Percentiles rank a stretch among this genome's conserved stretches.
Evolutionary conservation across 768 basidiomycete genomes (phyloP).

Genomic region (Cubamyces lactineus): DNA sequence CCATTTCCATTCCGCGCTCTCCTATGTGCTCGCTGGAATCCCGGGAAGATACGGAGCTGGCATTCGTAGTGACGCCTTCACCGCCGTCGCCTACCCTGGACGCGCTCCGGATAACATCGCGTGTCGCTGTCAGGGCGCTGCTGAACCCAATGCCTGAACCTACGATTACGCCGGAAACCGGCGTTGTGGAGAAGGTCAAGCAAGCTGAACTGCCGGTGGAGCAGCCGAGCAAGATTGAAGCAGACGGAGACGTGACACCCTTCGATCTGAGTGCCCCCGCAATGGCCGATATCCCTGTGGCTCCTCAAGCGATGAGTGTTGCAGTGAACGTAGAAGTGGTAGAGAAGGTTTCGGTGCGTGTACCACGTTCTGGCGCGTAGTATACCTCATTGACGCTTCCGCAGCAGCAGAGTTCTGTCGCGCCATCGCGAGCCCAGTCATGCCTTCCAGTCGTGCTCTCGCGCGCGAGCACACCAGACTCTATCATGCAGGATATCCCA

Average conservation of each 20-base stretch:
- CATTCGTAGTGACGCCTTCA: slow-evolving; percentile 8
- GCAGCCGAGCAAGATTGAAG: not conserved
- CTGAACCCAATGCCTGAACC: slow-evolving; percentile 24
- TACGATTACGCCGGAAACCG: too few species aligned
- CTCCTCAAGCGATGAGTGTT: not conserved
- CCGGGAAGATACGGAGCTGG: not conserved
- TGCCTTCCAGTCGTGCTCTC: not conserved
- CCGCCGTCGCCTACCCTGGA: slow-evolving; percentile 21
- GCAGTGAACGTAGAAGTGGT: not conserved
- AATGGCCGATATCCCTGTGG: not conserved
- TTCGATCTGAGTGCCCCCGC: not conserved
- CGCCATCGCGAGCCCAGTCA: not conserved
- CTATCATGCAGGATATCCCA: not conserved
- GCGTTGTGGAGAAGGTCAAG: not conserved
- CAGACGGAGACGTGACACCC: slow-evolving; percentile 13
- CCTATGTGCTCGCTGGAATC: not conserved
- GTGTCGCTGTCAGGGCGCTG: slow-evolving; percentile 19
- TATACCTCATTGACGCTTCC: not conserved
- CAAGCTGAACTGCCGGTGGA: not conserved
- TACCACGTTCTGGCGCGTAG: not conserved
- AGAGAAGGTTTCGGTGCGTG: not conserved
- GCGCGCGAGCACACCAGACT: slow-evolving; percentile 11
- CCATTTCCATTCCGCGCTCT: slow-evolving; percentile 13
- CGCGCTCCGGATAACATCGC: slow-evolving; percentile 20
- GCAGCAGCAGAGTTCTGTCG: not conserved